These are phyloP conservation scores for Pseudopyricularia cyperi DNA, from an alignment of 2,329 filamentous ascomycete species.

Conservation along the genomic window DNA sequence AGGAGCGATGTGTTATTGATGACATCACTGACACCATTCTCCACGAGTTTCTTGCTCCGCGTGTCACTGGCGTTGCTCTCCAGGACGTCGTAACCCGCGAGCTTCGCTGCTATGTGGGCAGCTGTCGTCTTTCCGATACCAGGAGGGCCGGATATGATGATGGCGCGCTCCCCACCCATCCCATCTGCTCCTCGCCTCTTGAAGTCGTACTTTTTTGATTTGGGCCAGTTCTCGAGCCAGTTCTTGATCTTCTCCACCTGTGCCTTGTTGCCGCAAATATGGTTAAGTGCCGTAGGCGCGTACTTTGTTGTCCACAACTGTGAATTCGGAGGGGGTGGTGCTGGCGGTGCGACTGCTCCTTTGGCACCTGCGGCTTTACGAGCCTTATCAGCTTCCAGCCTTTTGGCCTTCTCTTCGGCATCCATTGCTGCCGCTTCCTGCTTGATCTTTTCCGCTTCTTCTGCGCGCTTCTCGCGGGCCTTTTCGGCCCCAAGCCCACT, in stretches of 20 bases:
- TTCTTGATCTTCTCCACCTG: slow-evolving; percentile 79
- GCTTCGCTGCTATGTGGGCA: slow-evolving; percentile 81
- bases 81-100: slow-evolving; percentile 86
- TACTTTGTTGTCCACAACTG: slow-evolving; percentile 93
- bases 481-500: slow-evolving; percentile 79
- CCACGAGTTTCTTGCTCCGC: slow-evolving; percentile 90
- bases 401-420: slow-evolving; percentile 54
- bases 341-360: slow-evolving; percentile 21
- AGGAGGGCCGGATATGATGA: slow-evolving; percentile 89
- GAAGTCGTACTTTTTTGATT: slow-evolving; percentile 68
- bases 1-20: slow-evolving; percentile 87
- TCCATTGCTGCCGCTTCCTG: slow-evolving; percentile 78
- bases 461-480: slow-evolving; percentile 69
- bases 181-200: slow-evolving; percentile 75
- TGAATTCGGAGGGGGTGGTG: slow-evolving; percentile 32
- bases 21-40: slow-evolving; percentile 75
- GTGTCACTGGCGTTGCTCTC: slow-evolving; percentile 95
- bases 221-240: slow-evolving; percentile 77
- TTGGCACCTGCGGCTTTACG: slow-evolving; percentile 35
- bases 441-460: slow-evolving; percentile 72
- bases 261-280: slow-evolving; percentile 91
- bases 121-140: slow-evolving; percentile 97
- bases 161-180: slow-evolving; percentile 68
- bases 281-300: slow-evolving; percentile 68
- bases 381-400: slow-evolving; percentile 38